Evolutionary conservation across 176 grass and related monocot species (phyloP).

Genomic region (Avena sativa): DNA sequence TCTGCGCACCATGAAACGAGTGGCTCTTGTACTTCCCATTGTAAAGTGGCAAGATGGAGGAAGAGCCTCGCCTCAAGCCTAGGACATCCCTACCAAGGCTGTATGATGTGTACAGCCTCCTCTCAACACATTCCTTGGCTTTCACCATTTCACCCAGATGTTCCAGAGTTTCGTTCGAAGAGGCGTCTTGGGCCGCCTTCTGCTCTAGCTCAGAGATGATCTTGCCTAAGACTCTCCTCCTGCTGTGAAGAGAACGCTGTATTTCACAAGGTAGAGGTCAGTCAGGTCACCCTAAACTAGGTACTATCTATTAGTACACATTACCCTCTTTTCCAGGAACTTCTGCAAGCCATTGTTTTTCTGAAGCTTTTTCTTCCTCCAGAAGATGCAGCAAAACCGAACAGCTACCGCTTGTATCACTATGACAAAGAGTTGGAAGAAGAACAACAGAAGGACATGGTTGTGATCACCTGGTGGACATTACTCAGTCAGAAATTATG

Average conservation of each 20-base stretch:
- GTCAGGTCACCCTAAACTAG: constrained; percentile 11
- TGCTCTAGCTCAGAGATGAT: constrained; percentile 72
- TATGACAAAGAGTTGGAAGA: constrained; percentile 59
- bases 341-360: constrained; percentile 59
- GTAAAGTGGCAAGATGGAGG: constrained; percentile 65
- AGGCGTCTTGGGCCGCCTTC: constrained; percentile 53
- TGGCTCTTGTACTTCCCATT: constrained; percentile 67
- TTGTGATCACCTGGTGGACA: constrained; percentile 46
- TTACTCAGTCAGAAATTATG: constrained; percentile 4
- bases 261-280: constrained; percentile 35
- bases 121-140: constrained; percentile 71
- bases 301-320: background rate
- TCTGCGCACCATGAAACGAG: constrained; percentile 62
- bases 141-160: constrained; percentile 74
- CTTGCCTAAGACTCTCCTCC: constrained; percentile 65
- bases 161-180: constrained; percentile 55
- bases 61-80: constrained; percentile 38
- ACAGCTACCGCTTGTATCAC: constrained; percentile 52
- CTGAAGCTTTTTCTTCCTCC: constrained; percentile 85
- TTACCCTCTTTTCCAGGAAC: constrained; percentile 81
- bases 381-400: constrained; percentile 72
- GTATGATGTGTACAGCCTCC: constrained; percentile 63
- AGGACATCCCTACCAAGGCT: constrained; percentile 63
- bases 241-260: constrained; percentile 68
- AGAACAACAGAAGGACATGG: constrained; percentile 48